Base-by-base conservation (phyloP, 495 filamentous ascomycete genomes). In the Gamarada debralockiae region DNA sequence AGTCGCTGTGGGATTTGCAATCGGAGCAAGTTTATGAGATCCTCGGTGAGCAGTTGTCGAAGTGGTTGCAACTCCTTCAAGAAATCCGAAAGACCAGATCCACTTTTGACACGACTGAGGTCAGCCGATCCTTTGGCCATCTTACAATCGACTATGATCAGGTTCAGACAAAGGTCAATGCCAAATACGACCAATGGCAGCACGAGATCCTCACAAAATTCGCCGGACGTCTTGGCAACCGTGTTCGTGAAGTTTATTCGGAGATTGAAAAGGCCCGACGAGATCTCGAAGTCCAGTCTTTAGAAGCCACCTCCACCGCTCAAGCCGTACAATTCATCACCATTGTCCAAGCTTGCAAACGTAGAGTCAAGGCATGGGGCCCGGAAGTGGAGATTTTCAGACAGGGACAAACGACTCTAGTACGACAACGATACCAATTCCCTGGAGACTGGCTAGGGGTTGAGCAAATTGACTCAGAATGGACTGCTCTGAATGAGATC, bases 121-220 rank as follows among this genome's bases (percentile, higher is more conserved):
- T 91, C 44, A 90, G 85, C 66, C 84, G 85, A 38, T 87, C 83
- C 6, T 97, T 99, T 64, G 93, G 93, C 9, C 91, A 95, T 64
- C 83, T 97, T 46, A 87, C 84, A 7, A 89, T 99, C 57, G 92
- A 97, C 65, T 97, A 97, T 55, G 93, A 96, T 59, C 93, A 99
- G 69, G 93, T 99, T 0, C 95, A 97, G 64, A 89, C 90, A 27
- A 96, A 92, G 67, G 92, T 99, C 65, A 97, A 96, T 65, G 88
- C 89, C 50, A 97, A 97, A 63, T 99, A 99, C 62, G 95, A 99
- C 65, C 95, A 97, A 68, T 99, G 93, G 93, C 93, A 99, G 63
- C 91, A 96, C 58, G 93, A 99, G 50, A 95, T 99, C 37, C 73
- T 96, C 17, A 75, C 85, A 31, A 95, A 95, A 63, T 99, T 99